Evolutionary conservation across 257 asterid genomes (phyloP).

Genomic region (Hygrophila difformis): DNA sequence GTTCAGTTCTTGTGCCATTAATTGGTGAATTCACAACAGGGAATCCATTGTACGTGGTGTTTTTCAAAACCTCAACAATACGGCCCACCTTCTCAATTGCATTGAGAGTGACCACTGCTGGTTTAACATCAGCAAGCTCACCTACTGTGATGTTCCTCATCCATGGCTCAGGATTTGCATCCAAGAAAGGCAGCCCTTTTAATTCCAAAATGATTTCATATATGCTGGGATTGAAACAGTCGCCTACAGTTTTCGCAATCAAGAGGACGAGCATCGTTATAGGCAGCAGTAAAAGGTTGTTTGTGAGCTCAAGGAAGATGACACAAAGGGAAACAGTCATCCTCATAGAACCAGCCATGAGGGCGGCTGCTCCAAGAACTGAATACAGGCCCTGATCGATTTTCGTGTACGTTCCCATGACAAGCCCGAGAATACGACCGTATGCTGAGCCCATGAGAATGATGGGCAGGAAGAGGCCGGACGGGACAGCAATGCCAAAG

Average conservation of each 20-base stretch:
- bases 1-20: slow-evolving; percentile 43
- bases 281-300: slow-evolving; percentile 85
- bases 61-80: slow-evolving; percentile 60
- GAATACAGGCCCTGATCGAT: slow-evolving; percentile 76
- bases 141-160: slow-evolving; percentile 86
- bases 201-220: slow-evolving; percentile 79
- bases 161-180: slow-evolving; percentile 88
- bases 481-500: slow-evolving; percentile 88
- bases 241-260: slow-evolving; percentile 82
- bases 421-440: slow-evolving; percentile 69
- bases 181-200: slow-evolving; percentile 90
- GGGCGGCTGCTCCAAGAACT: slow-evolving; percentile 88
- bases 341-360: slow-evolving; percentile 97
- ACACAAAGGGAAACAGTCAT: slow-evolving; percentile 90
- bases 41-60: slow-evolving; percentile 81
- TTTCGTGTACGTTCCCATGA: slow-evolving; percentile 68
- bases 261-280: slow-evolving; percentile 81
- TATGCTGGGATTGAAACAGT: slow-evolving; percentile 87
- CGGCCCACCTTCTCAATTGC: slow-evolving; percentile 75
- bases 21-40: slow-evolving; percentile 48
- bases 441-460: slow-evolving; percentile 79
- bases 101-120: slow-evolving; percentile 45
- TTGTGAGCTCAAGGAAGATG: slow-evolving; percentile 89
- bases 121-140: slow-evolving; percentile 69
- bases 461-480: slow-evolving; percentile 88